Evolutionary conservation across 768 basidiomycete genomes (phyloP), one percentile per base, ranked within the genome.

Genomic region (Russula earlei): DNA sequence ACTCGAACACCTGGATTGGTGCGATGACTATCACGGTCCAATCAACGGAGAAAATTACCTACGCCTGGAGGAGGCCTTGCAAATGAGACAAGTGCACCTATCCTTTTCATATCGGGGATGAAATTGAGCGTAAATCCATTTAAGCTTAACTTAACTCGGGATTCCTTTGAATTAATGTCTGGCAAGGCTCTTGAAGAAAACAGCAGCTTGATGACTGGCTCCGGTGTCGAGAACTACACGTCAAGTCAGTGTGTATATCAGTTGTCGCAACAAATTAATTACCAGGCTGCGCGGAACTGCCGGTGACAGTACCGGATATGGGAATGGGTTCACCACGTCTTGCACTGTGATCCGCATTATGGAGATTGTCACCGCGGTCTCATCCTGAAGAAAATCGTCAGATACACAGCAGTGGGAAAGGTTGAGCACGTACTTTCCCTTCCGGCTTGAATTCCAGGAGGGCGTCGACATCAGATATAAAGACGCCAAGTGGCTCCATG

Each of bases 61-160:
- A 93, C 95, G 20, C 89, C 93, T 44, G 90, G 87, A 4, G 96
- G 96, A 25, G 91, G 81, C 67, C 90, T 91, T 17, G 74, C 71
- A 64, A 92, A 94, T 1, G 55, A 49, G 2, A 67, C 69, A 2
- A 98, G 61, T 58, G 91, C 87, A 5, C 71, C 63, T 9, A 80
- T 67, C 80, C 85, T 89, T 4, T 68, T 64, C 36, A 85, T 60
- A 62, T 92, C 81, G 5, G 88, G 77, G 24, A 75, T 75, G 4
- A 84, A 60, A 54, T 77, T 79, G 60, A 77, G 78, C 0, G 82
- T 86, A 57, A 88, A 79, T 19, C 83, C 83, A 56, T 73, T 78
- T 15, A 89, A 63, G 9, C 78, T 77, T 17, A 88, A 57, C 57
- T 80, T 81, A 58, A 95, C 68, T 52, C 77, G 77, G 1, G 89